Evolutionary conservation across 768 basidiomycete genomes (phyloP).

Genomic region (Auriculariales sp.): DNA sequence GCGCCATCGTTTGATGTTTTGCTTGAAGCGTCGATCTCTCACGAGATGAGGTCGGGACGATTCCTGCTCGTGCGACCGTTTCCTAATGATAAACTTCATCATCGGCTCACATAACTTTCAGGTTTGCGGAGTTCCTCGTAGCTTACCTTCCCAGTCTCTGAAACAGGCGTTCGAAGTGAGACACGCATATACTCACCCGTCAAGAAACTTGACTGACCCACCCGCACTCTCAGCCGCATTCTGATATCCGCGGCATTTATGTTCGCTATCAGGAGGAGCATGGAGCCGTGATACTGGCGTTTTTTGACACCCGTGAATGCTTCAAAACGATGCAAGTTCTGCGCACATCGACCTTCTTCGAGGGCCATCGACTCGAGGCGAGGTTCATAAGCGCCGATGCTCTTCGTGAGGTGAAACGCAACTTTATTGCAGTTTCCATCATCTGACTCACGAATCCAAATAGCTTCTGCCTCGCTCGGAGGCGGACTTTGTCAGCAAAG

Average conservation of each 20-base stretch:
- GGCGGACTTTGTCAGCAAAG: conserved; percentile 37
- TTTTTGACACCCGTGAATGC: conserved; percentile 45
- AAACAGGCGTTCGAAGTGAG: conserved; percentile 9
- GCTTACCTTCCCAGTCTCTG: conserved; percentile 5
- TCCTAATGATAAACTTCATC: no score
- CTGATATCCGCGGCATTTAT: conserved; percentile 41
- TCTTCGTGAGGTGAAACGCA: conserved; percentile 28
- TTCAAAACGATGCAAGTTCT: conserved; percentile 30
- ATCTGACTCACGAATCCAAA: conserved; percentile 3
- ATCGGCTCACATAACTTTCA: background rate
- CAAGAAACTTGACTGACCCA: background rate
- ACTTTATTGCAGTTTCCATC: conserved; percentile 2
- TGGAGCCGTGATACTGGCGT: conserved; percentile 42
- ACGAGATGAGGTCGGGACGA: no score
- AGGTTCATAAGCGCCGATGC: conserved; percentile 18
- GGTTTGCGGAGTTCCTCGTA: conserved; percentile 8
- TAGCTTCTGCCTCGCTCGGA: conserved; percentile 14
- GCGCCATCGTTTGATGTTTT: no score
- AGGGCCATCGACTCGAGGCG: conserved; percentile 8
- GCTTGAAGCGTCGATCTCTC: no score
- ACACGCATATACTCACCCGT: background rate
- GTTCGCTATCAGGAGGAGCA: conserved; percentile 33
- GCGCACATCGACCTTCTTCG: conserved; percentile 14
- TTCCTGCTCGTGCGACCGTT: no score
- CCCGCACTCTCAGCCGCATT: conserved; percentile 4